These are phyloP conservation scores for Phytophthora kernoviae DNA, from an alignment of 352 stramenopile species.

Conservation along the genomic window DNA sequence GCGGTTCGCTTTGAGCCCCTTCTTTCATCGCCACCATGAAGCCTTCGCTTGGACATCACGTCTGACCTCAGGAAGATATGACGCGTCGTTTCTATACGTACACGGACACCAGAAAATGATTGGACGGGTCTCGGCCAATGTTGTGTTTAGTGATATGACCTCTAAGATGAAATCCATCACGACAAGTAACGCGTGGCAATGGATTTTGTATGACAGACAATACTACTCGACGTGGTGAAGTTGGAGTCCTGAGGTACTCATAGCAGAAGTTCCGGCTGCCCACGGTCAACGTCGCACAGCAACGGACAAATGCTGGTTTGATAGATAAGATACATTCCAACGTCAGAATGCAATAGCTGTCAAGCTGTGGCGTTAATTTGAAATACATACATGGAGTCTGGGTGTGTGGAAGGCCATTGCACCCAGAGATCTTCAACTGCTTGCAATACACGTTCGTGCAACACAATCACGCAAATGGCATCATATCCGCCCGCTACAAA, in stretches of 20 bases:
- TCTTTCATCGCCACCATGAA: constrained; percentile 22
- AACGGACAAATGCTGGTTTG: constrained; percentile 67
- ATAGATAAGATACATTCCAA: not conserved
- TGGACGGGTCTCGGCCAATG: not conserved
- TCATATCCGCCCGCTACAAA: constrained; percentile 94
- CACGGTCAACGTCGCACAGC: constrained; percentile 57
- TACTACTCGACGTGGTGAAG: constrained; percentile 31
- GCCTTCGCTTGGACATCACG: constrained; percentile 38
- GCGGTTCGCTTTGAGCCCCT: not conserved
- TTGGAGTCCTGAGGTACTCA: constrained; percentile 26
- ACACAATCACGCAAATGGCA: constrained; percentile 92
- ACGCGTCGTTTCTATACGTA: constrained; percentile 1
- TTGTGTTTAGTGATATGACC: too few species aligned
- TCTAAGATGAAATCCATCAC: too few species aligned
- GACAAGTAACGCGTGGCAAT: not conserved
- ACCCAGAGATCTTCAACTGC: constrained; percentile 81
- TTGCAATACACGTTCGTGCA: constrained; percentile 62
- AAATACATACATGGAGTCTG: constrained; percentile 45
- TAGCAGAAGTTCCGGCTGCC: constrained; percentile 2
- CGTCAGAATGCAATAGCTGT: constrained; percentile 1
- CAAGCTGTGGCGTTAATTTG: not conserved
- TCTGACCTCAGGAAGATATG: not conserved
- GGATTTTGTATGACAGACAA: too few species aligned
- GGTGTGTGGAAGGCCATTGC: constrained; percentile 56
- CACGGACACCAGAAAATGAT: not conserved